phyloP scores from a whole-genome alignment of 2,329 filamentous ascomycete species.

The Xylariales sp. region DNA sequence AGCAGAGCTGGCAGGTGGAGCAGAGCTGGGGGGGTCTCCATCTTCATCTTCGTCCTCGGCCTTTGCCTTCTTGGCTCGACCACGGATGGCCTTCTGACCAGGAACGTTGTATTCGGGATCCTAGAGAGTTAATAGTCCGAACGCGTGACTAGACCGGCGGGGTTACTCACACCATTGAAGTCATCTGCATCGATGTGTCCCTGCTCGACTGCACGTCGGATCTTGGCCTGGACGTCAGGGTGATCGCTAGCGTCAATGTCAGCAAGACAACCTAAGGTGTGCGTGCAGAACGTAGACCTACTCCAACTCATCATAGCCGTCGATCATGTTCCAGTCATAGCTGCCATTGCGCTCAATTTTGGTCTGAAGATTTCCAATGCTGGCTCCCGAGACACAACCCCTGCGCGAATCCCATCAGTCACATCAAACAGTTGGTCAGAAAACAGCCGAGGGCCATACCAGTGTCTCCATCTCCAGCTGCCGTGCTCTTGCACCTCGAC shows the following conservation, averaged over 20 bases:
- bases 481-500: conserved; percentile 58
- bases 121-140: conserved; percentile 35
- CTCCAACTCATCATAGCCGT: conserved; percentile 74
- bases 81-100: conserved; percentile 60
- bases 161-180: conserved; percentile 73
- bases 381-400: conserved; percentile 81
- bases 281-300: conserved; percentile 16
- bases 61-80: conserved; percentile 31
- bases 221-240: conserved; percentile 65
- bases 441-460: conserved; percentile 49
- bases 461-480: conserved; percentile 78
- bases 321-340: conserved; percentile 62
- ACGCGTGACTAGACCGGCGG: conserved; percentile 9
- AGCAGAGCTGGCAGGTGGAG: conserved; percentile 17
- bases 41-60: conserved; percentile 29
- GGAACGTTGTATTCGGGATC: conserved; percentile 70
- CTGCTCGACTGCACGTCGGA: conserved; percentile 65
- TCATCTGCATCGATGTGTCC: conserved; percentile 82
- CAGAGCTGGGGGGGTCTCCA: conserved; percentile 16
- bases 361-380: conserved; percentile 62
- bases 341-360: conserved; percentile 42
- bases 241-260: conserved; percentile 32
- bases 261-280: conserved; percentile 5
- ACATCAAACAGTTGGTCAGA: conserved; percentile 6
- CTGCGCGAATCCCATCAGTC: conserved; percentile 38